phyloP scores from a whole-genome alignment of 2,329 filamentous ascomycete genomes.

The Diaporthe sp. region DNA sequence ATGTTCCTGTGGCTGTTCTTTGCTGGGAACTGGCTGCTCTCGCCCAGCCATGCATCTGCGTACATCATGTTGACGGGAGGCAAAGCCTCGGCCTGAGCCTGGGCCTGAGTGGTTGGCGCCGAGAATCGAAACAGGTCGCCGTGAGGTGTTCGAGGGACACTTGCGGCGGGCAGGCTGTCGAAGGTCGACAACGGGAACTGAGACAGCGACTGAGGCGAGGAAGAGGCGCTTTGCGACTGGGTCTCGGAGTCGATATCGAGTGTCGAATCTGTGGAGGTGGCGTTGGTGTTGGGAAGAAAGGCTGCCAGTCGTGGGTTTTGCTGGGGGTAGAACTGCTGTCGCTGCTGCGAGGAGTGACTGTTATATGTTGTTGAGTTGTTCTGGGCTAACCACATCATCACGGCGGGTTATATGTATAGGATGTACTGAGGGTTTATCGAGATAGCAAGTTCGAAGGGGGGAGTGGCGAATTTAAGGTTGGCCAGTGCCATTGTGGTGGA shows the following conservation, averaged over 20 bases:
- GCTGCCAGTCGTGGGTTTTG: constrained; percentile 15
- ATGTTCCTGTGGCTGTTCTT: constrained; percentile 51
- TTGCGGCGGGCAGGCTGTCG: constrained; percentile 46
- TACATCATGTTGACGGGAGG: constrained; percentile 46
- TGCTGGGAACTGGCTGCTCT: constrained; percentile 49
- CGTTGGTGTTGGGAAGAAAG: not conserved
- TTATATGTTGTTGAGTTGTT: constrained; percentile 35
- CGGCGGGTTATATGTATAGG: not conserved
- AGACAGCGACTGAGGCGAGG: constrained; percentile 44
- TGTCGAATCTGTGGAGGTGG: constrained; percentile 35
- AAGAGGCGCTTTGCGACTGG: constrained; percentile 40
- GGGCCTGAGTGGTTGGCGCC: not conserved
- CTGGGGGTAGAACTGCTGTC: constrained; percentile 35
- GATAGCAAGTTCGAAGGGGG: constrained; percentile 10
- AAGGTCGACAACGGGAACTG: constrained; percentile 45
- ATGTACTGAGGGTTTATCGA: not conserved
- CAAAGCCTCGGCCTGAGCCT: constrained; percentile 4
- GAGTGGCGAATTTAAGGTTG: constrained; percentile 28
- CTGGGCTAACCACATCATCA: constrained; percentile 33
- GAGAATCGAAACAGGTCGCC: constrained; percentile 15
- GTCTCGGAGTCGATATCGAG: constrained; percentile 38
- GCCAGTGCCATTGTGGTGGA: constrained; percentile 22
- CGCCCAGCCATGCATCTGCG: constrained; percentile 52
- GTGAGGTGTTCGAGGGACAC: constrained; percentile 36
- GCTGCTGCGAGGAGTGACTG: constrained; percentile 38